These are phyloP conservation scores for Erysiphe pulchra DNA, from an alignment of 2,329 filamentous ascomycete genomes.

Conservation along the genomic window DNA sequence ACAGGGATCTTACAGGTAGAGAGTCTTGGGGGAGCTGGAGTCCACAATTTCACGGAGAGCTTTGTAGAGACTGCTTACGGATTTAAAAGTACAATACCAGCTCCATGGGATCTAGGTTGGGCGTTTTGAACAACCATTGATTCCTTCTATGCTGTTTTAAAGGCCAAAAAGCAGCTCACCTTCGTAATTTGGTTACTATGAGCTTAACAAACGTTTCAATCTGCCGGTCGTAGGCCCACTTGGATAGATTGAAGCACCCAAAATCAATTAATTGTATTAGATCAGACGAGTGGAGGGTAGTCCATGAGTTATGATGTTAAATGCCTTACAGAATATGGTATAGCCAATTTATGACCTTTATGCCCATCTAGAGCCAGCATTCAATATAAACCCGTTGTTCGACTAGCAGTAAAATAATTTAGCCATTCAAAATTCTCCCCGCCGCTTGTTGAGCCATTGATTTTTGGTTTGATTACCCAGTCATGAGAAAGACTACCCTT, in stretches of 20 bases:
- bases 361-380: slow-evolving; percentile 3
- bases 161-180: slow-evolving; percentile 8
- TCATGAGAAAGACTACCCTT: not conserved
- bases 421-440: not conserved
- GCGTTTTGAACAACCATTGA: slow-evolving; percentile 11
- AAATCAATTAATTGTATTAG: not conserved
- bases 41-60: slow-evolving; percentile 8
- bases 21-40: not conserved
- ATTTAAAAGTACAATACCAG: slow-evolving; percentile 13
- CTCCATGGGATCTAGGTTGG: slow-evolving; percentile 10
- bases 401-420: slow-evolving; percentile 7
- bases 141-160: slow-evolving; percentile 7
- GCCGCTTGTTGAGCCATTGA: not conserved
- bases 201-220: not conserved
- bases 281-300: not conserved
- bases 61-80: slow-evolving; percentile 1
- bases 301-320: slow-evolving; percentile 15
- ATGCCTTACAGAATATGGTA: slow-evolving; percentile 10
- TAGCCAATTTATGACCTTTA: slow-evolving; percentile 3
- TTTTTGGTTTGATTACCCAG: not conserved
- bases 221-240: not conserved
- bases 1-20: too few relatives aligned
- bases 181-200: slow-evolving; percentile 10
- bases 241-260: slow-evolving; percentile 15
- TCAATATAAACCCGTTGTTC: slow-evolving; percentile 1